Base-by-base conservation (phyloP, 495 filamentous ascomycete genomes). In the Aspergillus cavernicola region DNA sequence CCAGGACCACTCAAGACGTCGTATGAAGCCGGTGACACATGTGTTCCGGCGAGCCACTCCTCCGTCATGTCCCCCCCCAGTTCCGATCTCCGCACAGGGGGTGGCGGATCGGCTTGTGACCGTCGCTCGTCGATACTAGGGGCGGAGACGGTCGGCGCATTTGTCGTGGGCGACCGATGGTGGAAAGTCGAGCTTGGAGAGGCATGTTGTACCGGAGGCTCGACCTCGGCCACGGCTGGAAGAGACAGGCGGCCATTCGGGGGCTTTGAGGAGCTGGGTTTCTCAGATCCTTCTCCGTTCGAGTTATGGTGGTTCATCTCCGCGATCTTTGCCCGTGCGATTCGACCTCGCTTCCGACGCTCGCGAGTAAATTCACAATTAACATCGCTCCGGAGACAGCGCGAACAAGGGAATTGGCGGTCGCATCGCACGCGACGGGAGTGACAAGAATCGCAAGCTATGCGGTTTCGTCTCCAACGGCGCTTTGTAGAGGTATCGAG, bases 391-490 rank as follows among this genome's bases (percentile, higher is more conserved):
- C 72, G 69, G 12, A 74, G 62, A 31, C 73, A 77, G 50, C 73
- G 65, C 16, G 72, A 73, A 47, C 73, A 77, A 11, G 73, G 73
- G 38, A 77, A 77, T 3, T 71, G 72, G 15, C 73, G 72, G 55
- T 77, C 73, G 64, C 73, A 77, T 57, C 72, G 67, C n/a, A 77
- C 73, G 11, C 73, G 72, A 16, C 73, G 73, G 5, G 66, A 58
- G 39, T 77, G 73, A 49, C 73, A 77, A 7, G 72, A 70, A 52
- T 77, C 72, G 55, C 73, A 77, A 22, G 73, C 73, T 12, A 77
- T 70, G 33, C 68, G 68, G 50, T 77, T 77, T 12, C 73, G 71
- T 26, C 71, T 69, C 73, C 72, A 75, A 48, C 72, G 68, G 52
- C 68, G 68, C 50, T 74, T 77, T 38, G 51, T 41, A 15, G 48